Base-by-base conservation (phyloP, 768 basidiomycete genomes). In the Terana coerulea region DNA sequence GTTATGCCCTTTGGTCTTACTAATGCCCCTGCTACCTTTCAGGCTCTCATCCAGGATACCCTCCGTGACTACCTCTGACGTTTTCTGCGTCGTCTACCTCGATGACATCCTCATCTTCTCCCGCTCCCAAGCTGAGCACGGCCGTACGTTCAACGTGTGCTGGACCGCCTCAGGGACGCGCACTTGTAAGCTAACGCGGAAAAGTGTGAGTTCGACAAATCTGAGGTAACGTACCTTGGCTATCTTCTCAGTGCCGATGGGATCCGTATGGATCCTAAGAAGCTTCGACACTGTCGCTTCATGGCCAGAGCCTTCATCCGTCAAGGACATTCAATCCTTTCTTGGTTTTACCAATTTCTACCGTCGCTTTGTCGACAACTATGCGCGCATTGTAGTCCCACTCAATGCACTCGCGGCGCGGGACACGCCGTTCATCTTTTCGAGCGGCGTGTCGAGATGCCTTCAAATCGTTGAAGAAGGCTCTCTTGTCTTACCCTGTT, bases 141-240 rank as follows among this genome's bases (percentile, higher is more conserved):
- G 41, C 12, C 30, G 31, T 42, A 59, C 26, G 53, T 59, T 43
- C 15, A 28, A 21, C 25, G 51, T 17, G 55, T 65, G 12, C 58
- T 65, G 25, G 21, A 53, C 5, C 21, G 56, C 21, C 65, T 75
- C n/a, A 44, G 67, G 10, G 61, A 69, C 28, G 29, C 57, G 45
- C 34, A 55, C 29, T 64, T 76, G 12, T 67, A 42, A 40, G 62
- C 53, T 21, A 65, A 66, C 22, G 46, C n/a, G 3, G 49, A 63
- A n/a, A 71, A 71, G 52, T 70, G 64, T 41, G 62, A 69, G 43
- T 77, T 74, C 49, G 61, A 73, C 56, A 55, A 58, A 6, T 33
- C 61, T 5, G 50, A 64, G 15, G 69, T 77, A 9, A 68, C 74
- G 45, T 77, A 71, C 60, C 65, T 78, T 1, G 72, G 77, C 3